These are phyloP conservation scores for Ramularia endophylla DNA, from an alignment of 2,329 filamentous ascomycete species.

Conservation along the genomic window DNA sequence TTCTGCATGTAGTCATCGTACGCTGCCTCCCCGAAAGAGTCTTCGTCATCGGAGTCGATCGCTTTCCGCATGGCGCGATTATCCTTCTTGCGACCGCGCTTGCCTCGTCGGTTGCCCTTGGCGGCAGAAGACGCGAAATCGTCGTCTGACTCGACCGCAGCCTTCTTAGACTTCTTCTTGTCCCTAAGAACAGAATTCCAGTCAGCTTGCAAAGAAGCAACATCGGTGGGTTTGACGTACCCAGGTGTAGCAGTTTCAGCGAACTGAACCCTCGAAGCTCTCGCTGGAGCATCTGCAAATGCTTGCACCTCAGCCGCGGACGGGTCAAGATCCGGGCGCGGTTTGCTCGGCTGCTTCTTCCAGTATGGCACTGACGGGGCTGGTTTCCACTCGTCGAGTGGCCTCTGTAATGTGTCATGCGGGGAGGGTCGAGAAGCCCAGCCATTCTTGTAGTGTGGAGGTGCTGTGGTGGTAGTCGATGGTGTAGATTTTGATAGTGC, in stretches of 20 bases:
- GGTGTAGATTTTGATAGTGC: conserved; percentile 10
- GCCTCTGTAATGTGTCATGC: conserved; percentile 8
- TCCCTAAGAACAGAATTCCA: conserved; percentile 19
- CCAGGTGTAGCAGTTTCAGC: conserved; percentile 3
- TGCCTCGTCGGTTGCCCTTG: conserved; percentile 20
- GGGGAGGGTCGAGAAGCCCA: conserved; percentile 19
- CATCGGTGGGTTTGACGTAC: conserved; percentile 9
- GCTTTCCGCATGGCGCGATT: conserved; percentile 25
- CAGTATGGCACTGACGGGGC: conserved; percentile 24
- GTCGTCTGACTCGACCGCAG: conserved; percentile 3
- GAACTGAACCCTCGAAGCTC: conserved; percentile 17
- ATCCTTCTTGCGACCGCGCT: conserved; percentile 29
- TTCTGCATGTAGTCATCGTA: conserved; percentile 65
- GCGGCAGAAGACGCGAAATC: conserved; percentile 6
- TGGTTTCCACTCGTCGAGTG: conserved; percentile 19
- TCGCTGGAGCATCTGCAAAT: conserved; percentile 11
- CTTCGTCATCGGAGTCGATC: conserved; percentile 44
- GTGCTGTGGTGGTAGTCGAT: not conserved
- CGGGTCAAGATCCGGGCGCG: conserved; percentile 20
- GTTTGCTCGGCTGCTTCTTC: conserved; percentile 19
- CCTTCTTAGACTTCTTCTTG: conserved; percentile 20
- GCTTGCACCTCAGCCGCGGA: conserved; percentile 9
- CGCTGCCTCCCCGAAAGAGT: conserved; percentile 34
- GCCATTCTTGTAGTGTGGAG: conserved; percentile 6
- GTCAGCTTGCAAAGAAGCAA: conserved; percentile 22